Base-by-base conservation (phyloP, 495 filamentous ascomycete genomes). In the Neurospora tetrasperma region DNA sequence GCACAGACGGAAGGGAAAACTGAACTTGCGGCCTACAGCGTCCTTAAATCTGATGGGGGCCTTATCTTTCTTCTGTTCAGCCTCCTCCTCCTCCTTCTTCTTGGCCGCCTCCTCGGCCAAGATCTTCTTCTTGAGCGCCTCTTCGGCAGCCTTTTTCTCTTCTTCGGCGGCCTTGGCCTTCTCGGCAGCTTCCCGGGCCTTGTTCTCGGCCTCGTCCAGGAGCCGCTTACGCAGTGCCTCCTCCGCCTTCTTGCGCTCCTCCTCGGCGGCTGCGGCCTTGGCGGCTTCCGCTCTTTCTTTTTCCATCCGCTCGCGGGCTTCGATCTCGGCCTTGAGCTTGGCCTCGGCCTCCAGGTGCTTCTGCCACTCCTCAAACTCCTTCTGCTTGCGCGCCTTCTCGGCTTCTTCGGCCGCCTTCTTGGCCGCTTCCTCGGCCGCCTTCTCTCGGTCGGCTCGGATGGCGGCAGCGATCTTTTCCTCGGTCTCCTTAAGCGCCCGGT, bases 1-100 rank as follows among this genome's bases (percentile, higher is more conserved):
- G 80, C 92, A 95, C 27, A 94, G 74, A 74, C 94, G 88, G 75
- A 89, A 95, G 4, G 93, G 93, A 74, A 96, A 95, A 80, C 88
- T 93, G 77, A 94, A 96, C 79, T 94, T 95, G 69, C 93, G 86
- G 39, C 92, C 91, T 38, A 96, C 89, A 18, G 93, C 93, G 79
- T 96, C 93, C 79, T 94, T 94, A 82, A 96, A 94, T 77, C 92
- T 91, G 81, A 96, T 86, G n/a, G 84, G 84, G 39, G 80, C 71
- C 79, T 85, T 84, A 48, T 84, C 84, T 71, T 86, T 86, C 73
- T 86, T 84, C 72, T 84, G 86, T 18, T 79, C 83, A 5, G 84
- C 87, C 42, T 86, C 86, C 70, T 88, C 88, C n/a, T 82, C 80
- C 75, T 86, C 87, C 48, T 79, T 79, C 68, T 83, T 82, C 54